These are phyloP conservation scores for Colletotrichum paranaense DNA, from an alignment of 2,329 filamentous ascomycete species.

Conservation along the genomic window DNA sequence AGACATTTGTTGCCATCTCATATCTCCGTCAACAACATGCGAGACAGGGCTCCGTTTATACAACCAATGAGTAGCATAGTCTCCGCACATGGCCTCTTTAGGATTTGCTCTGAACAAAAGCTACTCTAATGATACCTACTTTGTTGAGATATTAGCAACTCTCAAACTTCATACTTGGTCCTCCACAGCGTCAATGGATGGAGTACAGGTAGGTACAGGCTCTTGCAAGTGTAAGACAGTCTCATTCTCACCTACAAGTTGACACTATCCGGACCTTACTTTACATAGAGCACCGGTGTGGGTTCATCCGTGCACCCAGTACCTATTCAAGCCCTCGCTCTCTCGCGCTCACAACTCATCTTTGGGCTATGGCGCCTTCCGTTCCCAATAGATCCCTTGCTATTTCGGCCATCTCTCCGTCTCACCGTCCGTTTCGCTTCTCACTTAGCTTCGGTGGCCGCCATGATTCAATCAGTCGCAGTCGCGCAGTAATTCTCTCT, in stretches of 20 bases:
- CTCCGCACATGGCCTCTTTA: not conserved
- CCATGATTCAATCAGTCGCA: not conserved
- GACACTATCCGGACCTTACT: too few relatives aligned
- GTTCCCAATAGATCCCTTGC: not conserved
- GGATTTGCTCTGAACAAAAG: not conserved
- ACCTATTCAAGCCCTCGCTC: not conserved
- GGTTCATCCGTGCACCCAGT: not conserved
- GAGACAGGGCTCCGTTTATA: not conserved
- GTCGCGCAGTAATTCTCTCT: not conserved
- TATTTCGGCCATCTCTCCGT: not conserved
- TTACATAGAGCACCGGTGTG: not conserved
- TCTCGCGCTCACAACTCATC: not conserved
- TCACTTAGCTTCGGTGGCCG: not conserved
- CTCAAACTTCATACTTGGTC: too few relatives aligned
- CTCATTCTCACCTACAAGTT: too few relatives aligned
- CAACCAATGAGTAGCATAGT: not conserved
- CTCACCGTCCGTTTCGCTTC: conserved; percentile 3
- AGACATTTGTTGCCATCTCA: not conserved
- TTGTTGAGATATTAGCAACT: too few relatives aligned
- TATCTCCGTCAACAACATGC: not conserved
- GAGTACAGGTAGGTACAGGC: too few relatives aligned
- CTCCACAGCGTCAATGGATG: too few relatives aligned
- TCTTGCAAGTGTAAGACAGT: too few relatives aligned
- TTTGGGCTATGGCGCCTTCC: not conserved
- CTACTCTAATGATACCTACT: too few relatives aligned